Conservation (phyloP, 2,329 filamentous ascomycete species). For the Fusarium citri region DNA sequence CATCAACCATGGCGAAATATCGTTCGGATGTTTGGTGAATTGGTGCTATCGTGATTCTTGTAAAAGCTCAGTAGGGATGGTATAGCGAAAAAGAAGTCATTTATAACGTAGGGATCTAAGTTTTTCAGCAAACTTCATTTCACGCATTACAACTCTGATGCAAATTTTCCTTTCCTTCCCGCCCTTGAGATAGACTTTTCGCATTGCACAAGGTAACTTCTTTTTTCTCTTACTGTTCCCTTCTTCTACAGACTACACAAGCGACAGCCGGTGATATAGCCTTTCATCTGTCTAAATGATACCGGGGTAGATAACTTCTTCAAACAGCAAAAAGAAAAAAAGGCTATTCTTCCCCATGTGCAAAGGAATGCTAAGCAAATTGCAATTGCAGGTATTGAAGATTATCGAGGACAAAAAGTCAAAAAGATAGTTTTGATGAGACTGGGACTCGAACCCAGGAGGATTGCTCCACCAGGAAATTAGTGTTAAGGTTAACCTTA, state of each 20-base stretch:
- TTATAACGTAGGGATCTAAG: neutral
- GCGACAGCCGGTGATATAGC: neutral
- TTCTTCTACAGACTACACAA: neutral
- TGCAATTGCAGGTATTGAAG: constrained; percentile 44
- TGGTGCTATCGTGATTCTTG: neutral
- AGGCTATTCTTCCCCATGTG: fast-evolving
- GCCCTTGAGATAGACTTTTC: neutral
- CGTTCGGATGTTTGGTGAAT: neutral
- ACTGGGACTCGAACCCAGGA: constrained; percentile 40
- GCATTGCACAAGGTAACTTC: neutral
- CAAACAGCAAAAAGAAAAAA: neutral
- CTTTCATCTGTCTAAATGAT: no score
- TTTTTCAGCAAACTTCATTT: neutral
- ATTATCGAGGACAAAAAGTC: constrained; percentile 36
- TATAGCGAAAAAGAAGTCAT: neutral
- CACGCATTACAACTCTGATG: neutral
- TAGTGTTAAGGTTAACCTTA: constrained; percentile 35
- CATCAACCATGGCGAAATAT: neutral
- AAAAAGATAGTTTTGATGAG: constrained; percentile 23
- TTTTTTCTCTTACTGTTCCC: neutral
- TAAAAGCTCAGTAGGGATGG: neutral
- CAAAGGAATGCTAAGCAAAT: neutral
- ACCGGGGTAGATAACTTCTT: neutral
- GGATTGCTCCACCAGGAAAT: constrained; percentile 38
- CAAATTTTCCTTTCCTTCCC: neutral